phyloP scores from a whole-genome alignment of 106 monocot genomes.

The Allium fistulosum region DNA sequence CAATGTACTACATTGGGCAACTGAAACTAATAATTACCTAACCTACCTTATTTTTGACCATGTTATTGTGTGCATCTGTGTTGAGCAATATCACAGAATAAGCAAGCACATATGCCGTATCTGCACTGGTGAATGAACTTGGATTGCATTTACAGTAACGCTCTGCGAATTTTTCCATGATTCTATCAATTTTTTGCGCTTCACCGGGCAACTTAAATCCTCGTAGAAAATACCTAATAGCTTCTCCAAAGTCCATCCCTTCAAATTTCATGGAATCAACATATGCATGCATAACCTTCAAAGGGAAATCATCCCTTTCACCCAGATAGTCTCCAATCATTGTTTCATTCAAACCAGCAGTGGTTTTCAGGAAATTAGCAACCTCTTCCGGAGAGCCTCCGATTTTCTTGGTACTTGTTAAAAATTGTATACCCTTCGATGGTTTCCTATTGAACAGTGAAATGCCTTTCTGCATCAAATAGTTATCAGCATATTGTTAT shows the following conservation, averaged over 20 bases:
- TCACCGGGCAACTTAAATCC: slow-evolving; percentile 96
- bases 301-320: slow-evolving; percentile 84
- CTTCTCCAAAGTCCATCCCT: slow-evolving; percentile 87
- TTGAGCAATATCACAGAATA: slow-evolving; percentile 99
- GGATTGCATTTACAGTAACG: slow-evolving; percentile 98
- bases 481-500: too few species aligned
- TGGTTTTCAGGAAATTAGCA: slow-evolving; percentile 66
- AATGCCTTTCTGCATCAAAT: slow-evolving; percentile 85
- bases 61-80: slow-evolving; percentile 96
- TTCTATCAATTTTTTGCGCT: slow-evolving; percentile 97
- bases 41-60: slow-evolving; percentile 98
- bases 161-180: slow-evolving; percentile 99
- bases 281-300: slow-evolving; percentile 99
- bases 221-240: slow-evolving; percentile 85
- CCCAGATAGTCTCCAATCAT: slow-evolving; percentile 95
- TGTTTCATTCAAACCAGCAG: slow-evolving; percentile 76
- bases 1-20: not conserved
- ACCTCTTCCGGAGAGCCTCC: slow-evolving; percentile 81
- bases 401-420: slow-evolving; percentile 76
- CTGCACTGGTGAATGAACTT: slow-evolving; percentile 84
- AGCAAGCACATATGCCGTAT: slow-evolving; percentile 99
- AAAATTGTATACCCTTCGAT: slow-evolving; percentile 90
- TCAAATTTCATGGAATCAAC: slow-evolving; percentile 91
- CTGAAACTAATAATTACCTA: not conserved
- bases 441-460: slow-evolving; percentile 95